These are phyloP conservation scores for Calonectria multiphialidica DNA, from an alignment of 2,329 filamentous ascomycete genomes.

Conservation along the genomic window DNA sequence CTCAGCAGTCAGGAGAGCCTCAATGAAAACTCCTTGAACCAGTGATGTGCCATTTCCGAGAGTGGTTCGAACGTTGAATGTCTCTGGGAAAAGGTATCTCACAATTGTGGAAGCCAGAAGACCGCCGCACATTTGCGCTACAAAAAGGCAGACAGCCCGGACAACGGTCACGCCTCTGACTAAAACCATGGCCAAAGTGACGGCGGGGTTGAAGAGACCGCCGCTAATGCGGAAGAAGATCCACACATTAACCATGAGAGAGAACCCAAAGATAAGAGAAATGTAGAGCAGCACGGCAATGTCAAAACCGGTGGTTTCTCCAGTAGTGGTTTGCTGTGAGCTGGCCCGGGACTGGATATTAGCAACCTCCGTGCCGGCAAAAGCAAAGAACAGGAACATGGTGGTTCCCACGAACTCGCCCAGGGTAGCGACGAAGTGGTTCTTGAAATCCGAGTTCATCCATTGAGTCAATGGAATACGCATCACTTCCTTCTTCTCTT, in stretches of 20 bases:
- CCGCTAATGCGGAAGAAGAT: slow-evolving; percentile 60
- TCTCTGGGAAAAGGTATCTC: slow-evolving; percentile 56
- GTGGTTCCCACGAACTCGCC: slow-evolving; percentile 57
- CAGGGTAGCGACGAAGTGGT: slow-evolving; percentile 53
- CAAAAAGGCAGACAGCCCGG: slow-evolving; percentile 60
- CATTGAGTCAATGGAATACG: slow-evolving; percentile 58
- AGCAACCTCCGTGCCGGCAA: slow-evolving; percentile 55
- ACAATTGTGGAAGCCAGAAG: slow-evolving; percentile 58
- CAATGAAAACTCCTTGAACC: slow-evolving; percentile 62
- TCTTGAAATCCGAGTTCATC: slow-evolving; percentile 61
- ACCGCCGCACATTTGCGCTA: slow-evolving; percentile 63
- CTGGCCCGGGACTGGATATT: slow-evolving; percentile 50
- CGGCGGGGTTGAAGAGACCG: slow-evolving; percentile 52
- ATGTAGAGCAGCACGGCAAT: slow-evolving; percentile 57
- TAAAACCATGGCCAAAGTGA: slow-evolving; percentile 64
- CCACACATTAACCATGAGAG: slow-evolving; percentile 61
- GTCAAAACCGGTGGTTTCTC: slow-evolving; percentile 57
- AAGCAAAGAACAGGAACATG: slow-evolving; percentile 59
- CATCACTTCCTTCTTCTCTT: slow-evolving; percentile 57
- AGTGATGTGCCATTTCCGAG: slow-evolving; percentile 54
- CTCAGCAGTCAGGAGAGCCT: slow-evolving; percentile 62
- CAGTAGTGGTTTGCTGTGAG: slow-evolving; percentile 53
- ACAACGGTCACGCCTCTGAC: slow-evolving; percentile 60
- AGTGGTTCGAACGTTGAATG: slow-evolving; percentile 55
- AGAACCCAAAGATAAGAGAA: slow-evolving; percentile 56